Base-by-base conservation (phyloP, 2,329 filamentous ascomycete genomes). In the Botrytis pseudocinerea region DNA sequence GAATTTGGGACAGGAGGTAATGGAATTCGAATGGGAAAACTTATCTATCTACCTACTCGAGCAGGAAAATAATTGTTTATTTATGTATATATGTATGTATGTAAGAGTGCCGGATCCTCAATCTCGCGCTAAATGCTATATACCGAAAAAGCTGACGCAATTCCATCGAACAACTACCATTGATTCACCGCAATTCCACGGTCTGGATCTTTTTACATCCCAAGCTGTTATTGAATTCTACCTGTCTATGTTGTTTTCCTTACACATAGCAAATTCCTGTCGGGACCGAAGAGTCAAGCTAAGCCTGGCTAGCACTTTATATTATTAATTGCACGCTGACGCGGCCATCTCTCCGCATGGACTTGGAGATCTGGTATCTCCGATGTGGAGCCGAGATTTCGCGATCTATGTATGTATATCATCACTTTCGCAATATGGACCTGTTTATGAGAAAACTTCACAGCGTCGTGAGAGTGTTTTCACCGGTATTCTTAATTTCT, bases 1-100 rank as follows among this genome's bases (percentile, higher is more conserved):
- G 16, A 10, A 10, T 46, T 4, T 46, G 1, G 7, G 44, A 7
- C 4, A 5, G 25, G 0, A n/a, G 6, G 5, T 4, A n/a, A 51
- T 2, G 25, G 2, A n/a, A n/a, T 3, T 54, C 2, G 12, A n/a
- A 54, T 1, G 22, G 1, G 10, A 14, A 2, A 3, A n/a, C n/a
- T 12, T 54, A n/a, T 54, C 12, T n/a, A 7, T 6, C 25, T 54
- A 14, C 2, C 5, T n/a, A 16, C 0, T 12, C 12, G 2, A 54
- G 48, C 6, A 54, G 25, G 25, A 1, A 54, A 8, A 54, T 54
- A 16, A 5, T 16, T n/a, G 0, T 54, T n/a, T 16, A n/a, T n/a
- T 0, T 54, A 54, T 32, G 32, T 32, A 32, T n/a, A 0, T 51
- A 51, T n/a, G 7, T 18, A 16, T 44, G 14, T 46, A 22, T 54